Evolutionary conservation across 2,329 filamentous ascomycete genomes (phyloP).

Genomic region (Aspergillus quadrilineatus): DNA sequence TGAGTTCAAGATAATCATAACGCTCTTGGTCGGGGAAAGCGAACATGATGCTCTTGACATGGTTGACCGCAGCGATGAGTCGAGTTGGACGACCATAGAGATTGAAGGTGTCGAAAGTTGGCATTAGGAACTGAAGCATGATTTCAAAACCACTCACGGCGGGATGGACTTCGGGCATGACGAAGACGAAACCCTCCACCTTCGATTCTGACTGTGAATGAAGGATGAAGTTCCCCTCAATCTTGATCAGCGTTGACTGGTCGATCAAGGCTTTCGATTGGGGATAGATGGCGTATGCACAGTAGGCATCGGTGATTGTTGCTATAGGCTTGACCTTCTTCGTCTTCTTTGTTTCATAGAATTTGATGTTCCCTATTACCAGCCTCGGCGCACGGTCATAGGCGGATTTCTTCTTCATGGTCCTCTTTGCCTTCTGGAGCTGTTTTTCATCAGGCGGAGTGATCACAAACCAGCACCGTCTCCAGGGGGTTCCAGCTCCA

Average conservation of each 20-base stretch:
- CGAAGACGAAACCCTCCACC: constrained; percentile 91
- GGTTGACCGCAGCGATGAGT: constrained; percentile 81
- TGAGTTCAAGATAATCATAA: constrained; percentile 86
- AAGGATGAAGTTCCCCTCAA: constrained; percentile 87
- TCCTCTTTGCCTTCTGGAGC: constrained; percentile 77
- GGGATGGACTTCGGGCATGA: constrained; percentile 94
- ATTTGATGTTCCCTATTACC: constrained; percentile 86
- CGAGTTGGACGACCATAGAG: constrained; percentile 87
- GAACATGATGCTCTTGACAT: constrained; percentile 92
- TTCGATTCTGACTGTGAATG: constrained; percentile 74
- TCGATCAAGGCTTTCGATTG: constrained; percentile 93
- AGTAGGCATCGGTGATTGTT: constrained; percentile 84
- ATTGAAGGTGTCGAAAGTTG: constrained; percentile 87
- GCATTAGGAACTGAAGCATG: constrained; percentile 88
- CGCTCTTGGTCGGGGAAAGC: constrained; percentile 86
- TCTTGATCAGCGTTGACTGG: constrained; percentile 87
- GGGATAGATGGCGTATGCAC: constrained; percentile 92
- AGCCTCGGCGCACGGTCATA: constrained; percentile 73
- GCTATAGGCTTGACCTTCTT: constrained; percentile 91
- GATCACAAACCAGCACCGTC: constrained; percentile 94
- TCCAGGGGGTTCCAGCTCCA: constrained; percentile 92
- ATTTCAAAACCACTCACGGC: constrained; percentile 93
- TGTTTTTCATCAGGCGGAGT: constrained; percentile 93
- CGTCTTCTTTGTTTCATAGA: constrained; percentile 90
- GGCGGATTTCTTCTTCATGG: constrained; percentile 74